Conservation (phyloP, 805 yeast species). For the Citeromyces nyonsensis region DNA sequence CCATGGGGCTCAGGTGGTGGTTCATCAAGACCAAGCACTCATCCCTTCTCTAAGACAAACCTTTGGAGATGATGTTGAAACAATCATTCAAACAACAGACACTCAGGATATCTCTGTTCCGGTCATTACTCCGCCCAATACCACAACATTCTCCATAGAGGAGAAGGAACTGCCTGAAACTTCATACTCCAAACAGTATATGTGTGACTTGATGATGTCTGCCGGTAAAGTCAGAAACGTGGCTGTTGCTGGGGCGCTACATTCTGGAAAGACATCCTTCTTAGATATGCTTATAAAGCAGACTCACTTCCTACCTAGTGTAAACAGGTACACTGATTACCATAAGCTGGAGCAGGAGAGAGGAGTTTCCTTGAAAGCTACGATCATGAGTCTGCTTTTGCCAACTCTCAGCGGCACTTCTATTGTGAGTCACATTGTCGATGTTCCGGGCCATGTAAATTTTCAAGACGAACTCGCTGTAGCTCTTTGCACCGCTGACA, state of each 20-base stretch:
- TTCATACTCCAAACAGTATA: conserved; percentile 44
- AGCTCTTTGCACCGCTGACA: conserved; percentile 45
- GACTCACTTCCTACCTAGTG: conserved; percentile 40
- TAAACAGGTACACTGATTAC: conserved; percentile 53
- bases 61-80: conserved; percentile 51
- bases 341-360: conserved; percentile 55
- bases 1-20: conserved; percentile 25
- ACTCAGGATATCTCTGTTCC: conserved; percentile 38
- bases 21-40: conserved; percentile 22
- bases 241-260: conserved; percentile 65
- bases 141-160: conserved; percentile 28
- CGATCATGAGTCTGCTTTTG: conserved; percentile 46
- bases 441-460: conserved; percentile 86
- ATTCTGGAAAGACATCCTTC: conserved; percentile 78
- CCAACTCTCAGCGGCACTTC: conserved; percentile 40
- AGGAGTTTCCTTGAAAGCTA: conserved; percentile 49
- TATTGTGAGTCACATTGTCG: conserved; percentile 46
- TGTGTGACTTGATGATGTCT: conserved; percentile 27
- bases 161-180: conserved; percentile 42
- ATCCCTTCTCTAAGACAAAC: conserved; percentile 19
- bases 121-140: conserved; percentile 35
- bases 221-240: conserved; percentile 63
- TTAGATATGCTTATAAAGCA: conserved; percentile 52
- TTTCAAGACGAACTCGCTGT: conserved; percentile 63
- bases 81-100: conserved; percentile 34